Base-by-base conservation (phyloP, 2,329 filamentous ascomycete species). In the Parafenestella ontariensis region DNA sequence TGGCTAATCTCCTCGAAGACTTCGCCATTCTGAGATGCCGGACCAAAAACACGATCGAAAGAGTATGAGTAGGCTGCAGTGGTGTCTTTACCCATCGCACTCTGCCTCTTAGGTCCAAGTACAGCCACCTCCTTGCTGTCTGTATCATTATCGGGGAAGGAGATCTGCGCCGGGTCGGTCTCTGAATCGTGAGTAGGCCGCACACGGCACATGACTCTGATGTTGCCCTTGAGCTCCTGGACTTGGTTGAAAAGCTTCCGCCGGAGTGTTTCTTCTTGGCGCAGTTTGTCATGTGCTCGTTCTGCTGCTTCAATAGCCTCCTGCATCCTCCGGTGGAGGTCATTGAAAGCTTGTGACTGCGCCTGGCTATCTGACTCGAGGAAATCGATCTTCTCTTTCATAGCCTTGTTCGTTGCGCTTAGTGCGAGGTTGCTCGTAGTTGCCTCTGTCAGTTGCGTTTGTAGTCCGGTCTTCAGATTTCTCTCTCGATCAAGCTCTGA, bases 1-100 rank as follows among this genome's bases (percentile, higher is more conserved):
- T 99, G 95, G 52, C 92, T 96, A 71, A 98, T 98, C 73, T 99
- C 95, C 50, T 91, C 91, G 72, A 99, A 99, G 1, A 99, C 88
- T 62, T 96, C 89, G 17, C 86, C 82, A 71, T 99, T 99, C 63
- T 89, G 85, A 1, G 89, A 87, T 0, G 80, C 77, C 0, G 93
- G 92, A 0, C 88, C 84, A 70, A 99, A 99, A 0, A 98, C 93
- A 7, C 93, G 89, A 70, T 99, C 95, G 71, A 98, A 99, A 40
- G 90, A 87, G 74, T 97, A 99, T 0, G 89, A 85, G 60, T 94
- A 89, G 52, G 87, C 91, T 72, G 95, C 92, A 28, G 90, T 87
- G 37, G 86, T 87, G 47, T 93, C 81, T 33, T 86, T 88, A 8
- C 86, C 94, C 6, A 96, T 82, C 41, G 89, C 93, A 69, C 87